Base-by-base conservation (phyloP, 257 asterid genomes). In the Rauvolfia tetraphylla region DNA sequence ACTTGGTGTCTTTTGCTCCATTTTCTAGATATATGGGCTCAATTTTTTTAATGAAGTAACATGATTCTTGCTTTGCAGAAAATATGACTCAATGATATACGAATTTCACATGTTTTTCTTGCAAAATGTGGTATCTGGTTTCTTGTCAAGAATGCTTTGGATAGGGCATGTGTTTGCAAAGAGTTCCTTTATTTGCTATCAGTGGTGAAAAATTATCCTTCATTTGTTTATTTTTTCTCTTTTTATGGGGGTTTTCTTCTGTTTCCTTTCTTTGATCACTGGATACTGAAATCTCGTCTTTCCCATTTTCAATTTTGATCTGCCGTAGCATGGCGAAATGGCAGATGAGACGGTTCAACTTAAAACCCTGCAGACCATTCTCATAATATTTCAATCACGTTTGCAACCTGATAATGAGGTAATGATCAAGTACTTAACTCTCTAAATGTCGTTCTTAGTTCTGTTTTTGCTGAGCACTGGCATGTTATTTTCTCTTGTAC, bases 331-430 rank as follows among this genome's bases (percentile, higher is more conserved):
- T 61, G 89, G 96, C 83, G 98, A 95, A 86, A 95, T 95, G 96
- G 93, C 90, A 57, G 98, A 95, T 79, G 99, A 95, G 80, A 86
- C 89, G 78, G 84, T 95, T 82, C 99, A 95, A 74, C 93, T 95
- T 66, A 95, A 92, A 89, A 91, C 98, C 78, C 83, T 95, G 82
- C 99, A 95, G 80, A 95, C 99, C 66, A 91, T 95, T 81, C 93
- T 95, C 81, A 79, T 92, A 76, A 84, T 95, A 80, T 92, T 92
- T 85, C 99, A 95, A 77, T 95, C 99, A 76, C 92, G 86, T 75
- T 83, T 95, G 69, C 97, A 82, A 80, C 99, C 99, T 74, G 94
- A 95, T 88, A 84, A 89, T 74, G 98, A 95, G 99, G 99, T 95
- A 66, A 85, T 72, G 62, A 63, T 51, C 68, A 75, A 73, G 72